These are phyloP conservation scores for Halophytophthora batemanensis DNA, from an alignment of 352 stramenopile genomes.

Conservation along the genomic window DNA sequence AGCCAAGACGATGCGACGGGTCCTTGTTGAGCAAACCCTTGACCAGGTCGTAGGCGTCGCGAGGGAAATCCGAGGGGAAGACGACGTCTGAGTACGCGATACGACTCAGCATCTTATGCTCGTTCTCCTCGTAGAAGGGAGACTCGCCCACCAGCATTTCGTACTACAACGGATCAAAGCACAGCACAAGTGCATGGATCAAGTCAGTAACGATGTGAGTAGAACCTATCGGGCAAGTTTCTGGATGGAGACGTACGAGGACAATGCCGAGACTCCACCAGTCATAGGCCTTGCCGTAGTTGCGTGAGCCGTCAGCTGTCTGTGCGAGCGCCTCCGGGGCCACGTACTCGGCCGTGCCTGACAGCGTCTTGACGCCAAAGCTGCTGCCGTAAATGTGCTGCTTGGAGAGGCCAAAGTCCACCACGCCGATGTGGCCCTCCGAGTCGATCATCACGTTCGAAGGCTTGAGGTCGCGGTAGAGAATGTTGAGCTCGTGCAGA, in stretches of 20 bases:
- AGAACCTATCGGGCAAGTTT: no score
- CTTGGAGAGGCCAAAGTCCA: slow-evolving; percentile 88
- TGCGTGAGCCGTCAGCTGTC: slow-evolving; percentile 70
- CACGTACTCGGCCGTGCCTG: slow-evolving; percentile 85
- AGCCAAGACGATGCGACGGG: slow-evolving; percentile 61
- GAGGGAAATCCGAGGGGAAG: slow-evolving; percentile 75
- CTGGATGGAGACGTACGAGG: slow-evolving; percentile 81
- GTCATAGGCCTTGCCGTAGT: slow-evolving; percentile 88
- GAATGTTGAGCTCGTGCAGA: slow-evolving; percentile 86
- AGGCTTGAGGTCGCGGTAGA: slow-evolving; percentile 86
- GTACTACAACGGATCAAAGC: slow-evolving; percentile 50
- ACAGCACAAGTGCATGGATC: slow-evolving; percentile 7
- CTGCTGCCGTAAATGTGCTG: slow-evolving; percentile 87
- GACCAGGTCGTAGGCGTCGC: slow-evolving; percentile 73
- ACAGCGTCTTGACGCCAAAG: slow-evolving; percentile 84
- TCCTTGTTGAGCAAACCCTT: slow-evolving; percentile 74
- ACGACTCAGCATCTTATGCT: slow-evolving; percentile 85
- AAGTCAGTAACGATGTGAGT: background rate
- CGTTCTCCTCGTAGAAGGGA: slow-evolving; percentile 88
- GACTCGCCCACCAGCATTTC: slow-evolving; percentile 86
- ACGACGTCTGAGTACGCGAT: slow-evolving; percentile 78
- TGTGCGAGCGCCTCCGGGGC: slow-evolving; percentile 81
- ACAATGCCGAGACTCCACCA: slow-evolving; percentile 89
- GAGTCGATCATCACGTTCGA: slow-evolving; percentile 90
- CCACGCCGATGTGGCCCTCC: slow-evolving; percentile 85